These are phyloP conservation scores for Penicillium expansum DNA, from an alignment of 2,329 filamentous ascomycete species.

Conservation along the genomic window DNA sequence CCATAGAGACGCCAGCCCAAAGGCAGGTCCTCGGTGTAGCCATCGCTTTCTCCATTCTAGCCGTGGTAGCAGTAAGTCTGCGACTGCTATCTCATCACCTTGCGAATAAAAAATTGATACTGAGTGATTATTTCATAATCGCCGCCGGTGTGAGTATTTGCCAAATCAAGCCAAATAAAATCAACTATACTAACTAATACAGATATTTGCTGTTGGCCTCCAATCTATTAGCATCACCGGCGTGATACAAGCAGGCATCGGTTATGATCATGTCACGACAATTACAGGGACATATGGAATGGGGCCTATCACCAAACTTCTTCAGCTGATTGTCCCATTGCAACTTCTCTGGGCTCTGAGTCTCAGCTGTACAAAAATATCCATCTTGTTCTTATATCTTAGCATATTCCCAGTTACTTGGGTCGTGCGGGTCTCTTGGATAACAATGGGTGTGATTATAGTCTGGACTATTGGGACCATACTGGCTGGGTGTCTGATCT, in stretches of 20 bases:
- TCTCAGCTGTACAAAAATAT: conserved; percentile 25
- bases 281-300: conserved; percentile 17
- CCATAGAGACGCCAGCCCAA: conserved; percentile 19
- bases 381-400: conserved; percentile 23
- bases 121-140: conserved; percentile 25
- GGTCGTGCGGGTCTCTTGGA: conserved; percentile 12
- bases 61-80: conserved; percentile 17
- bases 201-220: conserved; percentile 24
- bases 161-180: not conserved
- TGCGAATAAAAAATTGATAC: conserved; percentile 17
- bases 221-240: conserved; percentile 24
- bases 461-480: conserved; percentile 31
- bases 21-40: conserved; percentile 18
- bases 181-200: not conserved
- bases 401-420: conserved; percentile 23
- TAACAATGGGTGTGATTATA: conserved; percentile 18
- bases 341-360: conserved; percentile 28
- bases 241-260: conserved; percentile 23
- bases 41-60: conserved; percentile 17
- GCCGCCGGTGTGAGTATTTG: conserved; percentile 16
- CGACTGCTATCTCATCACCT: conserved; percentile 22
- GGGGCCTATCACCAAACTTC: conserved; percentile 21
- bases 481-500: conserved; percentile 20
- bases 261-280: conserved; percentile 18
- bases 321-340: conserved; percentile 22